Evolutionary conservation across 1,139 yeast species (phyloP).

Genomic region (Debaryomycetaceae sp.): DNA sequence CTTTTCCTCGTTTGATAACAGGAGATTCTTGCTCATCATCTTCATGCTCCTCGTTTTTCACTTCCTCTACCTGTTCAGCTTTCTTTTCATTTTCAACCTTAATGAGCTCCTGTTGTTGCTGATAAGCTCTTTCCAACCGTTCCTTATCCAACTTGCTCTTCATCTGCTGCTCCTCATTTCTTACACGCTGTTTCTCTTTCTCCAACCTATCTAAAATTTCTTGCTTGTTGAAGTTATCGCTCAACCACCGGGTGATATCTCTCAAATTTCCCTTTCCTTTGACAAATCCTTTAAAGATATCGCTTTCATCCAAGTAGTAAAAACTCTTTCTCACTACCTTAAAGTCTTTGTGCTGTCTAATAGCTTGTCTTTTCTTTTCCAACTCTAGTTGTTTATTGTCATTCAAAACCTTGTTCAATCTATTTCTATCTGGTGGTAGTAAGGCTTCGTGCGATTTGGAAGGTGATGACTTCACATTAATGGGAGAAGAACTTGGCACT

Average conservation of each 20-base stretch:
- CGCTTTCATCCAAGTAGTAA: conserved; percentile 44
- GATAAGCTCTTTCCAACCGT: conserved; percentile 13
- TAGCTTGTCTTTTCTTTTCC: conserved; percentile 37
- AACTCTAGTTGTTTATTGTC: conserved; percentile 25
- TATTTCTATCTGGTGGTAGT: conserved; percentile 13
- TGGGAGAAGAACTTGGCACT: conserved; percentile 40
- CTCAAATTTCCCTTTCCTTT: conserved; percentile 56
- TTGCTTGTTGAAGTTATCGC: conserved; percentile 30
- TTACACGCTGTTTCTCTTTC: conserved; percentile 13
- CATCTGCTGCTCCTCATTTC: conserved; percentile 13
- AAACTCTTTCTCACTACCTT: conserved; percentile 48
- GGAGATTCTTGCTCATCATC: conserved; percentile 34
- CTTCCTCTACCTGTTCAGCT: conserved; percentile 1
- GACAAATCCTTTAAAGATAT: conserved; percentile 60
- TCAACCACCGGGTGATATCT: conserved; percentile 50
- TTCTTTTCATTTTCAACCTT: conserved; percentile 2
- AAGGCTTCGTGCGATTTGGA: conserved; percentile 7
- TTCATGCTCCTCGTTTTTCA: conserved; percentile 3
- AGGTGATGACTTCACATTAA: conserved; percentile 25
- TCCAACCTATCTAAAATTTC: conserved; percentile 29
- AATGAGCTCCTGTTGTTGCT: conserved; percentile 7
- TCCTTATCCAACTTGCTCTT: conserved; percentile 15
- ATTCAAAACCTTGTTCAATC: conserved; percentile 11
- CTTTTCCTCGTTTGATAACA: conserved; percentile 31
- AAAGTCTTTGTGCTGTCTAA: conserved; percentile 43